Conservation (phyloP, 139 green algal genomes). For the Chlorella ohadii region DNA sequence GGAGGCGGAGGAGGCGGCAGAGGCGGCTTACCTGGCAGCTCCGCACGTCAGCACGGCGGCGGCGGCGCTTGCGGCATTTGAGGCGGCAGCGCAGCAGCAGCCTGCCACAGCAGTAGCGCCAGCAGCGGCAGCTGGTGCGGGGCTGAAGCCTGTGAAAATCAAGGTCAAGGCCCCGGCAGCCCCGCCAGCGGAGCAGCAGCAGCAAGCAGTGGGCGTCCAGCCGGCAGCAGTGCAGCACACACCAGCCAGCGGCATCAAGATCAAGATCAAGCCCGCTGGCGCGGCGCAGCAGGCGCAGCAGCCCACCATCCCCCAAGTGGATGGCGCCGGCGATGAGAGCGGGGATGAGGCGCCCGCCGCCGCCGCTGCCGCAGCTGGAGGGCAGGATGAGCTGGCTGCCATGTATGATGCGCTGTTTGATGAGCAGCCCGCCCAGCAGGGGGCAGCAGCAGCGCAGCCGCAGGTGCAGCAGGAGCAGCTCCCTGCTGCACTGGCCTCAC, state of each 20-base stretch:
- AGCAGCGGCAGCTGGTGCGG: no score
- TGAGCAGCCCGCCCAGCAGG: neutral
- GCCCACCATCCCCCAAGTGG: conserved; percentile 29
- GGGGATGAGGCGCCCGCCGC: no score
- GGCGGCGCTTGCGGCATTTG: conserved; percentile 12
- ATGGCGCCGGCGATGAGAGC: conserved; percentile 15
- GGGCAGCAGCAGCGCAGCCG: neutral
- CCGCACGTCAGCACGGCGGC: neutral
- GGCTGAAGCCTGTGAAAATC: neutral
- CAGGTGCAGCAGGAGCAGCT: neutral
- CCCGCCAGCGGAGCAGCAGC: neutral
- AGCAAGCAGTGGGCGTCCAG: neutral
- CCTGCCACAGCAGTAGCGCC: neutral
- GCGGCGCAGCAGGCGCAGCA: conserved; percentile 5
- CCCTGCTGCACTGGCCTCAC: neutral
- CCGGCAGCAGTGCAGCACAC: neutral
- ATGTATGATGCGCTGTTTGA: neutral
- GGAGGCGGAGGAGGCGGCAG: conserved; percentile 10
- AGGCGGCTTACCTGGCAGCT: neutral
- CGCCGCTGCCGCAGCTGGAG: no score
- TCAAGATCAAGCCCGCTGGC: conserved; percentile 8
- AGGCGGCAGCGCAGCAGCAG: conserved; percentile 8
- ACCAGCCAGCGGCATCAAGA: neutral
- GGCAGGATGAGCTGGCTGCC: neutral
- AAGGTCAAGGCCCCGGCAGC: neutral